A percentile compares a stretch with the other conserved stretches of the same genome.
Evolutionary conservation across 495 filamentous ascomycete species (phyloP).

Genomic region (Lentithecium fluviatile): DNA sequence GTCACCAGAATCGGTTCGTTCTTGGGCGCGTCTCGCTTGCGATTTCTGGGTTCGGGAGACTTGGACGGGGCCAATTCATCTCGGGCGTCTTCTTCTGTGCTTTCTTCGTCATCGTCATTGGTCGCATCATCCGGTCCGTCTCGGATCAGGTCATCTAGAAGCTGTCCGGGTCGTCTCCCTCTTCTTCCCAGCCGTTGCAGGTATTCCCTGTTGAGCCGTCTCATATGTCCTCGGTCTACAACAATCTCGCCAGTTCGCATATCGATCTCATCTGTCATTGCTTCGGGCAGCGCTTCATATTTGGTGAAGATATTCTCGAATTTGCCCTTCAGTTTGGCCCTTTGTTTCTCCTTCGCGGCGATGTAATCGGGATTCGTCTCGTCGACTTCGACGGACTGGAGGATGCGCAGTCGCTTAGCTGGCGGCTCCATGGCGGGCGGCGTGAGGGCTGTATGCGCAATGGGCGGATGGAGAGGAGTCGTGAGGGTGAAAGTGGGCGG

Average conservation of each 20-base stretch:
- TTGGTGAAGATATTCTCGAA: conserved; percentile 88
- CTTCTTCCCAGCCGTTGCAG: neutral
- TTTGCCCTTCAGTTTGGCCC: conserved; percentile 67
- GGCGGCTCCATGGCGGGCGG: conserved; percentile 27
- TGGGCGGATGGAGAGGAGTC: neutral
- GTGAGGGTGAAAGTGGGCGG: neutral
- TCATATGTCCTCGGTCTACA: conserved; percentile 82
- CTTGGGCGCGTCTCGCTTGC: neutral
- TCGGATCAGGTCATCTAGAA: conserved; percentile 33
- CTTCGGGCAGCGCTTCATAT: conserved; percentile 64
- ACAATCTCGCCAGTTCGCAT: conserved; percentile 72
- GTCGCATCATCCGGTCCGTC: conserved; percentile 1
- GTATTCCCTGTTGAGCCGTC: conserved; percentile 32
- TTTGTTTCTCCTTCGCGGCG: conserved; percentile 59
- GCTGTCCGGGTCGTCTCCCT: conserved; percentile 14
- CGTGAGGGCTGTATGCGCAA: neutral
- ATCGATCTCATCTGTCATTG: conserved; percentile 70
- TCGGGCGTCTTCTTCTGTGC: conserved; percentile 14
- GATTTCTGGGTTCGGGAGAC: neutral
- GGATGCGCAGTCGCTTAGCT: conserved; percentile 26
- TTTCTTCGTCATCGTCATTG: conserved; percentile 16
- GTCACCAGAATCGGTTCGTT: neutral
- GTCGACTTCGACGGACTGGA: conserved; percentile 33
- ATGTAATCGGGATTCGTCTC: conserved; percentile 32
- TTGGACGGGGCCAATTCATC: conserved; percentile 25